A percentile compares a stretch with the other conserved stretches of the same genome.
These are phyloP conservation scores for Sanghuangporus baumii DNA, from an alignment of 1,284 basidiomycete species.

Conservation along the genomic window DNA sequence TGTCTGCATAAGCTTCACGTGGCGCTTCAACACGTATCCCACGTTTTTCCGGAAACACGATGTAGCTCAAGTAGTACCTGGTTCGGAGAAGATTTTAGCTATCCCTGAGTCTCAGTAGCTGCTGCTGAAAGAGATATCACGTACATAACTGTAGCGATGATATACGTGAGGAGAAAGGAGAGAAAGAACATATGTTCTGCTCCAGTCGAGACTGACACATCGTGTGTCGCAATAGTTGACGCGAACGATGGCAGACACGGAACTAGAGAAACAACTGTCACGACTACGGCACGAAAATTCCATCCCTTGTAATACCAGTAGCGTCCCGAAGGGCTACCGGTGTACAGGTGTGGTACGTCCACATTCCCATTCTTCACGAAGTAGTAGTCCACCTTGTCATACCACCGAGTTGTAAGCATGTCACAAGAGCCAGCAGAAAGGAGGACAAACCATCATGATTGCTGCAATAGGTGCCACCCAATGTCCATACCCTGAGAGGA, in stretches of 20 bases:
- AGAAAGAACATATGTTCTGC: no score
- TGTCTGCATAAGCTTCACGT: background rate
- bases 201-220: no score
- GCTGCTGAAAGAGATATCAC: no score
- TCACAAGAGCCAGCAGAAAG: background rate
- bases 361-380: background rate
- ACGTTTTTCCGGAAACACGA: background rate
- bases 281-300: constrained; percentile 6
- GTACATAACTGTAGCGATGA: no score
- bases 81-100: background rate
- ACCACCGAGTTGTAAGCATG: background rate
- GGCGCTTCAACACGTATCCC: background rate
- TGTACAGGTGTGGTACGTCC: constrained; percentile 5
- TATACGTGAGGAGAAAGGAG: no score
- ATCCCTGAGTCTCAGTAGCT: background rate
- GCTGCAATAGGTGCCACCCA: constrained; percentile 2
- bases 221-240: no score
- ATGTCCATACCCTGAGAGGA: constrained; percentile 8
- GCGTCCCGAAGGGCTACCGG: background rate
- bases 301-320: constrained; percentile 10
- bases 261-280: background rate
- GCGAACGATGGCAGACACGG: no score
- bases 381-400: background rate
- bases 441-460: background rate
- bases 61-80: background rate